These are phyloP conservation scores for Penicillium sp. DNA, from an alignment of 2,329 filamentous ascomycete genomes.

Conservation along the genomic window DNA sequence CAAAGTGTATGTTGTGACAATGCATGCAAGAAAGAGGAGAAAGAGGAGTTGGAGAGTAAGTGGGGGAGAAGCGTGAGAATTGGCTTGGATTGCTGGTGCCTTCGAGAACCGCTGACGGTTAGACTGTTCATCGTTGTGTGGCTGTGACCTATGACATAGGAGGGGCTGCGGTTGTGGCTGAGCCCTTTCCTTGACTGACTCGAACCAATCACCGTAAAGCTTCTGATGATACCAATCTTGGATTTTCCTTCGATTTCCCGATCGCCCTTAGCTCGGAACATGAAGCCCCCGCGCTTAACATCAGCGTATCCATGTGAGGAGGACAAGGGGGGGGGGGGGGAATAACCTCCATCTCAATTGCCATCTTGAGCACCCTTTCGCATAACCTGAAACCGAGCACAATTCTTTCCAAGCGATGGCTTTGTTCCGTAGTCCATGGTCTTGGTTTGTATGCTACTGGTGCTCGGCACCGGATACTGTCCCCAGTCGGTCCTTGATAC, in stretches of 20 bases:
- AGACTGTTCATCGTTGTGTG: conserved; percentile 30
- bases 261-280: neutral
- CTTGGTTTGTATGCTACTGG: no score
- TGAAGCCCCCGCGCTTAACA: no score
- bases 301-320: no score
- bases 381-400: no score
- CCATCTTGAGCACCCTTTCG: no score
- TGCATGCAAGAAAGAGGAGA: neutral
- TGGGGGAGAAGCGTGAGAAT: conserved; percentile 6
- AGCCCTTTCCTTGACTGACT: neutral
- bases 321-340: no score
- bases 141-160: conserved; percentile 32
- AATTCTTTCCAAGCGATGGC: no score
- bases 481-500: no score
- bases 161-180: conserved; percentile 18
- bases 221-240: neutral
- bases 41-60: neutral
- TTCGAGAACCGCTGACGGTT: conserved; percentile 28
- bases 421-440: no score
- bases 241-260: neutral
- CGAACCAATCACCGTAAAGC: neutral
- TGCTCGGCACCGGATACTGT: no score
- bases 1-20: neutral
- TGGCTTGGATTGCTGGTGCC: conserved; percentile 9
- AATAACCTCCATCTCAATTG: no score